Conservation (phyloP, 495 filamentous ascomycete genomes). For the Durotheca rogersii region DNA sequence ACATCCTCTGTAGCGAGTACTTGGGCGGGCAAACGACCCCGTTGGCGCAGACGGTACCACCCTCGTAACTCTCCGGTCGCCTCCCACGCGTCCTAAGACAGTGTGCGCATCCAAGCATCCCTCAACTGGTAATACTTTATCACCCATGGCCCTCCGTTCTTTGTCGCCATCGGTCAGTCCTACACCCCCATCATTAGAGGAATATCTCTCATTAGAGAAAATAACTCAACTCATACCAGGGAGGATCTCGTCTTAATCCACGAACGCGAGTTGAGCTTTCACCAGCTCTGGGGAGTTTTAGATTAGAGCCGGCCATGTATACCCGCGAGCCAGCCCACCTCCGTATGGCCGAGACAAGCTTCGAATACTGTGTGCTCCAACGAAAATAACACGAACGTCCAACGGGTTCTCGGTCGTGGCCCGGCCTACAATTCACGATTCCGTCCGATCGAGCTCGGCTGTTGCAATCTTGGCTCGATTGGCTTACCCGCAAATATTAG, state of each 20-base stretch:
- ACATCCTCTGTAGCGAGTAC: slow-evolving; percentile 1
- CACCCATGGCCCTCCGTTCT: no score
- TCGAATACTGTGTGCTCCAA: slow-evolving; percentile 17
- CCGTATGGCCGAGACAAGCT: slow-evolving; percentile 19
- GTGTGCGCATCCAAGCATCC: slow-evolving; percentile 22
- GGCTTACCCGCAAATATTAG: background rate
- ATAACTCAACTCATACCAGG: slow-evolving; percentile 28
- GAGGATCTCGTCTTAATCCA: slow-evolving; percentile 19
- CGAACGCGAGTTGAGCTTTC: slow-evolving; percentile 13
- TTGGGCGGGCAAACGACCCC: slow-evolving; percentile 16
- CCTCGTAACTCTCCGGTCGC: slow-evolving; percentile 25
- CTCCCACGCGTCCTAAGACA: slow-evolving; percentile 28
- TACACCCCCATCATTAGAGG: slow-evolving; percentile 16
- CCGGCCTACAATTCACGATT: slow-evolving; percentile 27
- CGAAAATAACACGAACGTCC: slow-evolving; percentile 31
- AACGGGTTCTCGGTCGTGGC: slow-evolving; percentile 27
- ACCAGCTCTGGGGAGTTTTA: slow-evolving; percentile 17
- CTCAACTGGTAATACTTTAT: no score
- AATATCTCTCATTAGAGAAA: slow-evolving; percentile 24
- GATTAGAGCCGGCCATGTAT: slow-evolving; percentile 13
- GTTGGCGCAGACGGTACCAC: slow-evolving; percentile 8
- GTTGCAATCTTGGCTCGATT: slow-evolving; percentile 17
- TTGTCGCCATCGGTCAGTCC: slow-evolving; percentile 12
- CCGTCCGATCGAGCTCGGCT: slow-evolving; percentile 31
- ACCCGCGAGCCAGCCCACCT: slow-evolving; percentile 23